Conservation (phyloP, 2,329 filamentous ascomycete species). For the Curvularia sp. region DNA sequence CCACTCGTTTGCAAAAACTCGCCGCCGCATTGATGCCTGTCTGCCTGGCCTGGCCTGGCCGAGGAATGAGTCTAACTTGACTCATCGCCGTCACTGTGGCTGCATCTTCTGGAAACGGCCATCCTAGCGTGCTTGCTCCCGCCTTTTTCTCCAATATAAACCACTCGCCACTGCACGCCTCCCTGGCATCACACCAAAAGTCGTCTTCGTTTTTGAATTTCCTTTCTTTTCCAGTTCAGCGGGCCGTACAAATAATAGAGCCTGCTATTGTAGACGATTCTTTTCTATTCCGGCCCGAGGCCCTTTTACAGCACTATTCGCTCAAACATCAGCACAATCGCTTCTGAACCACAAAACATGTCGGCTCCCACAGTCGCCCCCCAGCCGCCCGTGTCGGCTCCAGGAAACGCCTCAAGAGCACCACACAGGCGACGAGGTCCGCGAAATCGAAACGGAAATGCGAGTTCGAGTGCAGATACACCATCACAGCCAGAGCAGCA, state of each 20-base stretch:
- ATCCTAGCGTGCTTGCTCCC: slow-evolving; percentile 10
- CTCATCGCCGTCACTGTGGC: slow-evolving; percentile 19
- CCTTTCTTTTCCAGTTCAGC: slow-evolving; percentile 32
- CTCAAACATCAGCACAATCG: slow-evolving; percentile 2
- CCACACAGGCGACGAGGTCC: slow-evolving; percentile 31
- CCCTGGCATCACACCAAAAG: neutral
- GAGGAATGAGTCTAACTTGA: slow-evolving; percentile 18
- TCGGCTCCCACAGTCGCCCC: slow-evolving; percentile 27
- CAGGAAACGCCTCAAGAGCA: slow-evolving; percentile 25
- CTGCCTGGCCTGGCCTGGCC: slow-evolving; percentile 3
- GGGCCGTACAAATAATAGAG: slow-evolving; percentile 42
- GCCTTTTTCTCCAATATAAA: slow-evolving; percentile 13
- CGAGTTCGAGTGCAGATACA: slow-evolving; percentile 10
- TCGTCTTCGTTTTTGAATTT: slow-evolving; percentile 2
- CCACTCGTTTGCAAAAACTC: slow-evolving; percentile 12
- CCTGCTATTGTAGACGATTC: slow-evolving; percentile 22
- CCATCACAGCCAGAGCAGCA: slow-evolving; percentile 21
- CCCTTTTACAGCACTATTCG: slow-evolving; percentile 7
- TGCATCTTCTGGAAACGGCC: slow-evolving; percentile 12
- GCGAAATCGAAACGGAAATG: slow-evolving; percentile 30
- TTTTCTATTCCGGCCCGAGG: neutral
- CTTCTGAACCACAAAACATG: slow-evolving; percentile 25
- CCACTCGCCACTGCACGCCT: slow-evolving; percentile 29
- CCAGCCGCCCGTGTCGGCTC: slow-evolving; percentile 17
- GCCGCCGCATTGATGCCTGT: slow-evolving; percentile 9